Evolutionary conservation across 2,329 filamentous ascomycete species (phyloP), one percentile per base, ranked within the genome.

Genomic region (Penicillium digitatum): DNA sequence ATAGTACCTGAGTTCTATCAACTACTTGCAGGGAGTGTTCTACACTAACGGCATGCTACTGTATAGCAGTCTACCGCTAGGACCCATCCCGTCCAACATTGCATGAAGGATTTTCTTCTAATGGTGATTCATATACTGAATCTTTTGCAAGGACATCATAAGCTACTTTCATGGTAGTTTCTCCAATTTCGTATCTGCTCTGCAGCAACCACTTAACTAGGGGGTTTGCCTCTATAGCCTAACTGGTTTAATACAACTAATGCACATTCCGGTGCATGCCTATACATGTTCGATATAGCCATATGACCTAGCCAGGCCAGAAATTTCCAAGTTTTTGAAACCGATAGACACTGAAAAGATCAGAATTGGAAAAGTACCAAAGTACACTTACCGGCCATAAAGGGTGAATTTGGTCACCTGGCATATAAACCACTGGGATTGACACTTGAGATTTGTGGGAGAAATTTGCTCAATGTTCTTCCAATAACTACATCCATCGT

Each of bases 61-160:
- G 40, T 2, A 29, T 10, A 14, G 40, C 11, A 43, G 10, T 43
- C 27, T 43, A 29, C 40, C 26, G 26, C n/a, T 29, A 29, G 26
- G n/a, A 3, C 18, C 26, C 1, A 27, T 3, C 0, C 16, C 10
- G 3, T 18, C 10, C 1, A 2, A 2, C 3, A 29, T 8, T 7
- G 7, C 6, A 1, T 2, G 8, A 2, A 11, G 10, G n/a, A 0
- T 5, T 18, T 29, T 3, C 5, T 43, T 3, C 5, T 43, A 20
- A 18, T 12, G 16, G 7, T 3, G 26, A 20, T n/a, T 29, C 10
- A 8, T 43, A 29, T 20, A 43, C 22, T 7, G n/a, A n/a, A n/a
- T n/a, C n/a, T 2, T 11, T 3, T 20, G 7, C 1, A 39, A 39
- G 10, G 7, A 43, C 16, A 5, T 43, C n/a, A n/a, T n/a, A n/a